phyloP scores from a whole-genome alignment of 805 yeast genomes.

The Cyberlindnera maritima region DNA sequence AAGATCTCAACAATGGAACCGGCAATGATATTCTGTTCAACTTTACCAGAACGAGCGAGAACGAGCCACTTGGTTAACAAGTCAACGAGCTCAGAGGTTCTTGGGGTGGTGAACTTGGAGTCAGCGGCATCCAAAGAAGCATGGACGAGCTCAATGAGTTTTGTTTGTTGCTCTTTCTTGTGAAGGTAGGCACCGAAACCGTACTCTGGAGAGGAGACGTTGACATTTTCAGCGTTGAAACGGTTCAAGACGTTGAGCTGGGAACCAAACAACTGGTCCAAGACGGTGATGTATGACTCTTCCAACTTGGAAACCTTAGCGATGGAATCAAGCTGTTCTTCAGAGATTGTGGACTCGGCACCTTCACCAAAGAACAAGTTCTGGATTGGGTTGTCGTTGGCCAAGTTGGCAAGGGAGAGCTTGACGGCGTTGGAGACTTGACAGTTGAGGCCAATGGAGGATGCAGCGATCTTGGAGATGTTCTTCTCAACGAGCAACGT shows the following conservation, averaged over 20 bases:
- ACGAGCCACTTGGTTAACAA: slow-evolving; percentile 70
- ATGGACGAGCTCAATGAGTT: slow-evolving; percentile 27
- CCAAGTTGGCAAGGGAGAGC: slow-evolving; percentile 48
- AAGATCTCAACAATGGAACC: slow-evolving; percentile 37
- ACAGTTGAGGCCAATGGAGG: slow-evolving; percentile 40
- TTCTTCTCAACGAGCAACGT: slow-evolving; percentile 42
- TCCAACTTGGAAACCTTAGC: slow-evolving; percentile 55
- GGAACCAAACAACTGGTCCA: slow-evolving; percentile 61
- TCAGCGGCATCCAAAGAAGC: slow-evolving; percentile 29
- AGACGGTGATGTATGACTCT: slow-evolving; percentile 72
- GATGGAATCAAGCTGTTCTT: slow-evolving; percentile 26
- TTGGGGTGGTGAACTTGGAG: slow-evolving; percentile 38
- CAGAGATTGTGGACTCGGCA: slow-evolving; percentile 12
- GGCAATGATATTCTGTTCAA: slow-evolving; percentile 6
- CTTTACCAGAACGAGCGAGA: slow-evolving; percentile 37
- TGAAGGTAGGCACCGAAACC: slow-evolving; percentile 79
- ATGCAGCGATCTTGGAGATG: slow-evolving; percentile 52
- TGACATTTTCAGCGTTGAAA: slow-evolving; percentile 39
- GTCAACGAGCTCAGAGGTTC: slow-evolving; percentile 49
- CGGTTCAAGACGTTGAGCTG: slow-evolving; percentile 63
- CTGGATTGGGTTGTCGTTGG: slow-evolving; percentile 55
- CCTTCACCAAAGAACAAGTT: slow-evolving; percentile 55
- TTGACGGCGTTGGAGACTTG: slow-evolving; percentile 19
- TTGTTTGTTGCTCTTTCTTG: slow-evolving; percentile 45
- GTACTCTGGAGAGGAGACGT: slow-evolving; percentile 72